Evolutionary conservation across 2,329 filamentous ascomycete species (phyloP).

Genomic region (Stagonosporopsis cucurbitacearum): DNA sequence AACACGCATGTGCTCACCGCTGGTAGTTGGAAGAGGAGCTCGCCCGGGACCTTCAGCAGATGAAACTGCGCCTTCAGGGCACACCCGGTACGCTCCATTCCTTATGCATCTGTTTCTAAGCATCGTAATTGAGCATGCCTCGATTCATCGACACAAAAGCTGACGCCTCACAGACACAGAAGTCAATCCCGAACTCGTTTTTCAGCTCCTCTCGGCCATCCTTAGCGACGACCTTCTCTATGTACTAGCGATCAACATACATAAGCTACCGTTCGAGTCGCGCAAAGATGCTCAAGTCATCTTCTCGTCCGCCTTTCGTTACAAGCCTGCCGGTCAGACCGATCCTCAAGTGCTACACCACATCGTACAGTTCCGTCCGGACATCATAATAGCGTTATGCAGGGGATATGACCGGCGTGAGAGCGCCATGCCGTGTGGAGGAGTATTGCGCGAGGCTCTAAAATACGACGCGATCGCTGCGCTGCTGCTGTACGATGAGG

Average conservation of each 20-base stretch:
- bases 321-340: slow-evolving; percentile 73
- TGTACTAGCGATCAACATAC: slow-evolving; percentile 80
- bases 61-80: slow-evolving; percentile 93
- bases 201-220: slow-evolving; percentile 81
- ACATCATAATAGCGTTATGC: slow-evolving; percentile 87
- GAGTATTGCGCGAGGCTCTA: slow-evolving; percentile 84
- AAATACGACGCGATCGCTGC: slow-evolving; percentile 92
- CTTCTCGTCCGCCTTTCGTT: slow-evolving; percentile 93
- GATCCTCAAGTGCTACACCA: slow-evolving; percentile 88
- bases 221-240: slow-evolving; percentile 90
- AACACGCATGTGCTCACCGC: slow-evolving; percentile 24
- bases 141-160: not conserved
- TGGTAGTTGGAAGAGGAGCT: slow-evolving; percentile 81
- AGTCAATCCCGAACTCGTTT: slow-evolving; percentile 84
- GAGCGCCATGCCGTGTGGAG: slow-evolving; percentile 89
- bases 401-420: slow-evolving; percentile 89
- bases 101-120: not conserved
- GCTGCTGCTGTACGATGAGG: slow-evolving; percentile 91
- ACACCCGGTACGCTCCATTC: slow-evolving; percentile 71
- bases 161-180: slow-evolving; percentile 73
- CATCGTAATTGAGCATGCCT: not conserved
- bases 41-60: slow-evolving; percentile 82
- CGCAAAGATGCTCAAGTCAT: slow-evolving; percentile 95
- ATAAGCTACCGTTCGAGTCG: slow-evolving; percentile 90
- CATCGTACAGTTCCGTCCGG: slow-evolving; percentile 83